Base-by-base conservation (phyloP, 768 basidiomycete species). In the Lentinula aciculospora region DNA sequence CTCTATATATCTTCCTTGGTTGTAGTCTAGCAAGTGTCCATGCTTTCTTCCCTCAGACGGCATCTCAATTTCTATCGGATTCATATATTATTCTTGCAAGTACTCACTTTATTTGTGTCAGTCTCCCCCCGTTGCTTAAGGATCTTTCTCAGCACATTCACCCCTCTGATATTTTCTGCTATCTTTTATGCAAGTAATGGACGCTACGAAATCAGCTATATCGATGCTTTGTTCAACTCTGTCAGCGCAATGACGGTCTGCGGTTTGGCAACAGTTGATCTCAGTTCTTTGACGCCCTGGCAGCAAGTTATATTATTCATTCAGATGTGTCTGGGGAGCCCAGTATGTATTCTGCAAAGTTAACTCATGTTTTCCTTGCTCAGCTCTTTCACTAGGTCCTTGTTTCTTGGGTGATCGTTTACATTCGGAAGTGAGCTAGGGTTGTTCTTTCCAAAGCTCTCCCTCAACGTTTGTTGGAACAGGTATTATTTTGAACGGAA, bases 181-280 rank as follows among this genome's bases (percentile, higher is more conserved):
- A 84, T 98, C 53, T 82, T 97, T 65, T 97, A 90, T 65, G 92
- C 84, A 25, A 81, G 81, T 71, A 94, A 94, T 76, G 92, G 89
- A 42, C 71, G 74, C 47, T 81, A 81, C 54, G 45, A 56, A n/a
- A 45, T 42, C 54, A 56, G 29, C n/a, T 94, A 89, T 68, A 76
- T 92, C 67, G 92, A 94, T 66, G 79, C 83, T 4, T 78, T 94
- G 32, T 94, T 84, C 76, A 82, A 81, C 69, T 88, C 82, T 58
- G 81, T 90, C 65, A 88, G 84, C 68, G 83, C 88, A 13, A 83
- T 92, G 76, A 85, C 85, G 4, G 86, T 89, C 57, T 90, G 84
- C 72, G 89, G 89, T n/a, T 74, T 89, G 42, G 78, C 80, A 51
- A 83, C 88, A 7, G 76, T 89, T 58, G 82, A 91, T 67, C 66